Percentiles rank a stretch among this genome's conserved stretches.
phyloP scores from a whole-genome alignment of 495 filamentous ascomycete species.

The Penicillium parvum region DNA sequence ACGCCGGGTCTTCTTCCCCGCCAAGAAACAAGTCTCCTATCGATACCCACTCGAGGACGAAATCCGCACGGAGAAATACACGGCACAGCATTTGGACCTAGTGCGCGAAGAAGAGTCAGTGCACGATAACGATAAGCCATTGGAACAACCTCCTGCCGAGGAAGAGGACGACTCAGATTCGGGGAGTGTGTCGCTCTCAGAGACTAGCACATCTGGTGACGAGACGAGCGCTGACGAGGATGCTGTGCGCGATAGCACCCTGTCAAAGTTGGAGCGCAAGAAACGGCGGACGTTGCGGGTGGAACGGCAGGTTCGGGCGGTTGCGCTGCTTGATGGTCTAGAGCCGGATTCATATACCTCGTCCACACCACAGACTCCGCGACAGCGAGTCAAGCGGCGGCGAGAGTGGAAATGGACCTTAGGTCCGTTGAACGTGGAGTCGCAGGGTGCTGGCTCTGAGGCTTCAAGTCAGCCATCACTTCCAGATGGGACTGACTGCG shows the following conservation, averaged over 20 bases:
- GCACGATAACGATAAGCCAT: no score
- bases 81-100: conserved; percentile 40
- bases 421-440: conserved; percentile 30
- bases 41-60: conserved; percentile 51
- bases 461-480: neutral
- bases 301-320: conserved; percentile 41
- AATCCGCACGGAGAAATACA: conserved; percentile 50
- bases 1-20: conserved; percentile 51
- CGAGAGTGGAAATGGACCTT: conserved; percentile 58
- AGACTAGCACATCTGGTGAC: conserved; percentile 41
- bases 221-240: conserved; percentile 27
- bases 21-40: conserved; percentile 55
- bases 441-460: neutral
- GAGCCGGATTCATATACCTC: conserved; percentile 27
- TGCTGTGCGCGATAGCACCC: neutral
- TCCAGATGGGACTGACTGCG: neutral
- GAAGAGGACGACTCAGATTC: conserved; percentile 45
- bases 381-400: conserved; percentile 47
- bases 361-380: conserved; percentile 46
- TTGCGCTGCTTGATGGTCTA: conserved; percentile 37
- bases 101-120: conserved; percentile 12
- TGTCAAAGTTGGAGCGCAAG: conserved; percentile 29
- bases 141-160: no score
- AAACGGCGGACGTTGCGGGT: conserved; percentile 35
- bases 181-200: conserved; percentile 24